Base-by-base conservation (phyloP, 768 basidiomycete genomes). In the Amanita exitialis region DNA sequence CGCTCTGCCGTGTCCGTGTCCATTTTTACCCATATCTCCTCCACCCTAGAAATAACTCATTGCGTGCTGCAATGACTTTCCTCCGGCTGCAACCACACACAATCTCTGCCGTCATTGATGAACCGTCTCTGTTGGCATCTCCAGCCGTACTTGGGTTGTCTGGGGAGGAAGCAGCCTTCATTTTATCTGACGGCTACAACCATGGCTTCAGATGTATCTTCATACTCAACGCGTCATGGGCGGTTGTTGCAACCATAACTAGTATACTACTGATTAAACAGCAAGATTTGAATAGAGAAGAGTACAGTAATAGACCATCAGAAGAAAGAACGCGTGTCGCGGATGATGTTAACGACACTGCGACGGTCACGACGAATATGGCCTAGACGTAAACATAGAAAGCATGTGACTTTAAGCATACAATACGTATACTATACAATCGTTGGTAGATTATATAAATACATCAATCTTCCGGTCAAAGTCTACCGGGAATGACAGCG, bases 221-320 rank as follows among this genome's bases (percentile, higher is more conserved):
- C 64, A 69, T 81, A 35, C 67, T 86, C 52, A 77, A 84, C 53
- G 77, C 79, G 1, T 68, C 69, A 2, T 61, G 83, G 28, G 73
- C 78, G 4, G 76, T 71, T 1, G 50, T 78, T 1, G 80, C 80
- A 3, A 74, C 76, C n/a, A 58, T 82, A 25, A 64, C 77, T 15
- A 76, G 78, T 52, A 59, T 82, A 10, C 54, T 78, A 42, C 75
- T 86, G 71, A 82, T 83, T 57, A 76, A 76, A 52, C 77, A 81
- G 55, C 74, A 77, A 51, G 75, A 83, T 25, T 64, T 87, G 34
- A 76, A 72, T 30, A 64, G 82, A 34, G 73, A 62, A 1, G 83
- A 84, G 58, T 80, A 83, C 12, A 25, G 3, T 30, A 13, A n/a
- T 44, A 28, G 15, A 28, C 25, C 25, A 25, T 30, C 23, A 30